A percentile compares a stretch with the other conserved stretches of the same genome.
Evolutionary conservation across 768 basidiomycete genomes (phyloP).

Genomic region (Hericium coralloides): DNA sequence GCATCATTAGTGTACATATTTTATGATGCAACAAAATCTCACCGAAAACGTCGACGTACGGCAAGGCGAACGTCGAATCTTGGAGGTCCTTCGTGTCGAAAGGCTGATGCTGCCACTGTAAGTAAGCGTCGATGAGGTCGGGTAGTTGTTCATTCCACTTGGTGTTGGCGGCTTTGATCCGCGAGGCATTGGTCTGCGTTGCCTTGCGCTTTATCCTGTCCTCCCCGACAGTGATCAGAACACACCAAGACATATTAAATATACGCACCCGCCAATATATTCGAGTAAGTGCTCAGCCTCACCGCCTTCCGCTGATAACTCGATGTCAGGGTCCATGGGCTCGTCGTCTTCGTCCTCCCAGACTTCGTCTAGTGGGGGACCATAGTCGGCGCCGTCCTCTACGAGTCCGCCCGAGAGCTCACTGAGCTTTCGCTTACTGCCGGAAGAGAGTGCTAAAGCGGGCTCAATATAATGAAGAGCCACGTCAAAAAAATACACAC

Average conservation of each 20-base stretch:
- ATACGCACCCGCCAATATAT: background rate
- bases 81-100: background rate
- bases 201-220: background rate
- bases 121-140: background rate
- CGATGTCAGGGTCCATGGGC: background rate
- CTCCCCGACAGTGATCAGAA: background rate
- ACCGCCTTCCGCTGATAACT: background rate
- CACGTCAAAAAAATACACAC: too few relatives aligned
- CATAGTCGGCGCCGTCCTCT: background rate
- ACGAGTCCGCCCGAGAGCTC: background rate
- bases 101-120: background rate
- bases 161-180: background rate
- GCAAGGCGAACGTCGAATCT: background rate
- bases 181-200: background rate
- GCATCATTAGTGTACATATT: background rate
- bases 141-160: background rate
- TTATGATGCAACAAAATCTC: too few relatives aligned
- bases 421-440: background rate
- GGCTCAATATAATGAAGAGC: background rate
- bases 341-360: background rate
- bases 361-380: background rate
- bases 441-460: background rate
- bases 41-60: background rate
- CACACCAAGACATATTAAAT: background rate
- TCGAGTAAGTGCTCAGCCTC: background rate